These are phyloP conservation scores for Paecilomyces niveus DNA, from an alignment of 2,329 filamentous ascomycete genomes.

Conservation along the genomic window DNA sequence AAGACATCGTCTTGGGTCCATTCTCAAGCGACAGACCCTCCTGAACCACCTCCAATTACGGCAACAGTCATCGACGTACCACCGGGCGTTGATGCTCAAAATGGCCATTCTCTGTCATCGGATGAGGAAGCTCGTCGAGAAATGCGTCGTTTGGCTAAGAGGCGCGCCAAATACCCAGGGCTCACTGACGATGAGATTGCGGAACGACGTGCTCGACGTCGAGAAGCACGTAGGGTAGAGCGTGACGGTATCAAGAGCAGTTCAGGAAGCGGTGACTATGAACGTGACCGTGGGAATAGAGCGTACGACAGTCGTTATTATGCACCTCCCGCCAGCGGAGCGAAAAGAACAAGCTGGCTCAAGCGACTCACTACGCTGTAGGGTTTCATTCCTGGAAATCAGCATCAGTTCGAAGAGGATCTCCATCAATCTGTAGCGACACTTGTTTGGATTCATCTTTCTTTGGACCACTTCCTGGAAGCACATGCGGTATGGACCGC, in stretches of 20 bases:
- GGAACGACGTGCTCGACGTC: conserved; percentile 25
- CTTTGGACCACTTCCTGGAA: background rate
- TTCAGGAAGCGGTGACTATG: conserved; percentile 33
- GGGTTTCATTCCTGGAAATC: background rate
- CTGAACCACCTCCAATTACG: conserved; percentile 40
- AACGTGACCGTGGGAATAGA: conserved; percentile 27
- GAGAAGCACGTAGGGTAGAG: conserved; percentile 22
- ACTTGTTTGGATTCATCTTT: background rate
- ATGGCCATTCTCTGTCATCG: conserved; percentile 32
- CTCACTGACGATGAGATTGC: conserved; percentile 34
- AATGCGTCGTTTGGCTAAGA: conserved; percentile 30
- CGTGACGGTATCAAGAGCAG: conserved; percentile 31
- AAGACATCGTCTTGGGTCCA: conserved; percentile 46
- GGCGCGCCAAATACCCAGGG: conserved; percentile 33
- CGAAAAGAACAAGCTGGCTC: conserved; percentile 37
- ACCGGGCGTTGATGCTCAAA: conserved; percentile 16
- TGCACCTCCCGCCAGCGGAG: conserved; percentile 15
- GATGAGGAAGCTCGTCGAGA: conserved; percentile 36
- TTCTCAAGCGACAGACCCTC: conserved; percentile 41
- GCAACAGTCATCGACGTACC: conserved; percentile 40
- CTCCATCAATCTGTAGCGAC: background rate
- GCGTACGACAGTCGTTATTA: conserved; percentile 19
- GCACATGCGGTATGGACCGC: background rate
- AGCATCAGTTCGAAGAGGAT: background rate
- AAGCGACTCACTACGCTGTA: conserved; percentile 34